Base-by-base conservation (phyloP, 495 filamentous ascomycete species). In the Penicillium chermesinum region DNA sequence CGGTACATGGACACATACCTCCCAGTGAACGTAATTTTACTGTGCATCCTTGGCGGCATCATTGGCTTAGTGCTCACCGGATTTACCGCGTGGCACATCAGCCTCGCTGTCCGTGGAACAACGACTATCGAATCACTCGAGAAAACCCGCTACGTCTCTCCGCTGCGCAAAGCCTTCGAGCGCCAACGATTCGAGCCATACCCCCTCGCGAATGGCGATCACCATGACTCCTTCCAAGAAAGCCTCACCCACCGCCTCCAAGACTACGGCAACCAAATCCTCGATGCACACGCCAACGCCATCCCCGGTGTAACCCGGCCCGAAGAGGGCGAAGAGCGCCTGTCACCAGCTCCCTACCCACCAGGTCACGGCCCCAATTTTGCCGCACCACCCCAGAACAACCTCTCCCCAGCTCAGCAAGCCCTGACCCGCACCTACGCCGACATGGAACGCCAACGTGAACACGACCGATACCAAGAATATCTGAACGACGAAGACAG, bases 71-170 rank as follows among this genome's bases (percentile, higher is more conserved):
- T 96, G 6, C 71, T 98, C 34, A 80, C 79, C 16, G 91, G 89
- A 7, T 98, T 98, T 62, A 96, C 89, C 1, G 79, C 72, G 16
- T 98, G 93, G 93, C 93, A 98, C 74, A 76, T 97, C 33, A 82
- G 85, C 56, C 76, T 98, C 3, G 89, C 88, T 3, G 69, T 75
- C 32, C 74, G 79, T 1, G 87, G 87, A 2, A 81, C 88, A 60
- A 98, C 93, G 4, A 97, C 94, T 1, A 98, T 98, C 52, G 93
- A 98, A 58, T 90, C 82, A 53, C 66, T 98, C 34, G 94, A 98
- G 71, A 95, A 89, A 62, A 96, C 89, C 0, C 81, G 94, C 34
- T 97, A 98, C 62, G 78, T 95, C 0, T 85, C 83, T 7, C 89
- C 89, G 2, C 63, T 94, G 20, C 78, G 83, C 38, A 84, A 81